Percentiles rank a stretch among this genome's conserved stretches.
These are phyloP conservation scores for Gossypium schwendimanii DNA, from an alignment of 441 rosid species.

Conservation along the genomic window DNA sequence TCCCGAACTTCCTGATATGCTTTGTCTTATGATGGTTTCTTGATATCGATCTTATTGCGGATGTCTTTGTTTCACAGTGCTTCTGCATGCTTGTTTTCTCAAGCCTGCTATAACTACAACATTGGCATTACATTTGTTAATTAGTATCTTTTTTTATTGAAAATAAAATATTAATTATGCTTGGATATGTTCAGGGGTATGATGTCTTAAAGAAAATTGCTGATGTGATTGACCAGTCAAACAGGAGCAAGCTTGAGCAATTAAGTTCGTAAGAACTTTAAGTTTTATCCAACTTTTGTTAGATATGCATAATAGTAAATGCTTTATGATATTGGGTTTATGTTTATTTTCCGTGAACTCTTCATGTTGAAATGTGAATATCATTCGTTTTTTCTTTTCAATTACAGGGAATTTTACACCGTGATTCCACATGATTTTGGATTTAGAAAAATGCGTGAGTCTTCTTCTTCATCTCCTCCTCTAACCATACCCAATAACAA, in stretches of 20 bases:
- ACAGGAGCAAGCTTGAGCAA: conserved; percentile 54
- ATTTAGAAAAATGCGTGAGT: conserved; percentile 76
- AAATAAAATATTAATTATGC: conserved; percentile 6
- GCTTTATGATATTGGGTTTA: conserved; percentile 3
- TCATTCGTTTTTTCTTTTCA: conserved; percentile 5
- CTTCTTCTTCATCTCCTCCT: conserved; percentile 18
- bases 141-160: neutral
- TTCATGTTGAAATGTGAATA: neutral
- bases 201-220: conserved; percentile 74
- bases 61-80: neutral
- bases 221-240: conserved; percentile 40
- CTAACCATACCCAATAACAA: neutral
- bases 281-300: neutral
- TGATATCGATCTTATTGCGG: neutral
- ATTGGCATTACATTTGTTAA: neutral
- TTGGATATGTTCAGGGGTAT: conserved; percentile 53
- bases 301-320: neutral
- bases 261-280: conserved; percentile 64
- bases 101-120: neutral
- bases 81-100: neutral
- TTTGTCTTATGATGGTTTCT: neutral
- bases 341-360: neutral
- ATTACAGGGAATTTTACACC: conserved; percentile 80
- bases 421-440: conserved; percentile 90
- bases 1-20: neutral